Conservation (phyloP, 1,284 basidiomycete species). For the Ustilago crameri region DNA sequence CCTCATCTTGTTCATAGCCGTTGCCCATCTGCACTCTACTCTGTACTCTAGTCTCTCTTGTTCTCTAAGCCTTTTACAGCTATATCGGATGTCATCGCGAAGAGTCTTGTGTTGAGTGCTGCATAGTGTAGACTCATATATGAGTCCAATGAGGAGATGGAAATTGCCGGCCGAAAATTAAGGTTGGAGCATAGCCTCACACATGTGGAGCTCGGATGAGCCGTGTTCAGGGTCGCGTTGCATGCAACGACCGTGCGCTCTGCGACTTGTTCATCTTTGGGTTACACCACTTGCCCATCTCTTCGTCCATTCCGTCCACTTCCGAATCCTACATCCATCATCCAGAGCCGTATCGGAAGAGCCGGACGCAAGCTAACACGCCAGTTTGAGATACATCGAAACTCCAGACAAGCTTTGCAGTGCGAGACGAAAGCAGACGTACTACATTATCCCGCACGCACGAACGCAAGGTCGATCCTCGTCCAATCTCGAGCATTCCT, state of each 20-base stretch:
- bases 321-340: too few species aligned
- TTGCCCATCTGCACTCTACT: constrained; percentile 7
- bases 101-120: too few species aligned
- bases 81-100: neutral
- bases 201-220: constrained; percentile 12
- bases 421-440: too few species aligned
- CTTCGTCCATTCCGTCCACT: too few species aligned
- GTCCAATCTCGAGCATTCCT: too few species aligned
- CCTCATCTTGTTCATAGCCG: constrained; percentile 17
- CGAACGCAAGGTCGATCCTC: too few species aligned
- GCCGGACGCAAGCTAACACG: too few species aligned
- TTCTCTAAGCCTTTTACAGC: neutral
- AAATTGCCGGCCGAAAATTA: constrained; percentile 17
- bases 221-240: constrained; percentile 3
- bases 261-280: neutral
- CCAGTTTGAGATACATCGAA: too few species aligned
- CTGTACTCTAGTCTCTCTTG: constrained; percentile 39
- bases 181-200: constrained; percentile 6
- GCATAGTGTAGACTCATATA: too few species aligned
- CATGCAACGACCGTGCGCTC: constrained; percentile 17
- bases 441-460: too few species aligned
- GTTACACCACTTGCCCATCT: neutral
- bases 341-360: too few species aligned
- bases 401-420: too few species aligned
- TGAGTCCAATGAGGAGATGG: neutral